Evolutionary conservation across 148 eudicot species (phyloP), one percentile per base, ranked within the genome.

Genomic region (Pouteria glomerata): DNA sequence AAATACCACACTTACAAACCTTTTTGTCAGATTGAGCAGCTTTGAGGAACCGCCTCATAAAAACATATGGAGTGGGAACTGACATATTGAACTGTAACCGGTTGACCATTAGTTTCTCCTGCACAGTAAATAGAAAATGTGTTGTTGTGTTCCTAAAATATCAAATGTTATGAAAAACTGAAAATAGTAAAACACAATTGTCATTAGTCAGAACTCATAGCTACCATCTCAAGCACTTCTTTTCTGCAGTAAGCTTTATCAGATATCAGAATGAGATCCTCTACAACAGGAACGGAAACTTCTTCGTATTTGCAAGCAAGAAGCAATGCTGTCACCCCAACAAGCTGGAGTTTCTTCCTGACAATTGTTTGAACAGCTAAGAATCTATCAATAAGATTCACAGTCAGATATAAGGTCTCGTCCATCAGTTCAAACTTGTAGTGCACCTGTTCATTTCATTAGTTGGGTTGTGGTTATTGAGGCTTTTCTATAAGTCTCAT

Each of bases 251-350:
- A 93, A 66, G 97, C 97, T 74, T 74, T 85, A 71, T 90, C 98
- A 21, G 96, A 81, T 27, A 93, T 93, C 81, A 88, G 51, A 44
- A 90, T 76, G 33, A 93, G 84, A 72, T 93, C 97, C 63, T 90
- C 92, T 5, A 86, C 89, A 47, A 86, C 89, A 16, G 90, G 92
- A 60, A 86, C 90, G 0, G 90, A 85, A 24, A 93, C 92, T 70
- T 93, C 98, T 73, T 90, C 98, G 37, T 93, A 93, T 67, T 93
- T 93, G 87, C 92, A 79, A 12, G 98, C 98, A 8, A 93, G 76
- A 48, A 93, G 97, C 97, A 90, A 73, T 35, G 98, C 98, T 2
- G 95, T 89, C 6, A 89, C 80, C 12, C 98, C 98, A 50, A 90
- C 95, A 6, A 93, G 85, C 80, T 93, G 98, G 44, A 93, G 87